Conservation (phyloP, 1,284 basidiomycete species). For the Veloboletus limbatus region DNA sequence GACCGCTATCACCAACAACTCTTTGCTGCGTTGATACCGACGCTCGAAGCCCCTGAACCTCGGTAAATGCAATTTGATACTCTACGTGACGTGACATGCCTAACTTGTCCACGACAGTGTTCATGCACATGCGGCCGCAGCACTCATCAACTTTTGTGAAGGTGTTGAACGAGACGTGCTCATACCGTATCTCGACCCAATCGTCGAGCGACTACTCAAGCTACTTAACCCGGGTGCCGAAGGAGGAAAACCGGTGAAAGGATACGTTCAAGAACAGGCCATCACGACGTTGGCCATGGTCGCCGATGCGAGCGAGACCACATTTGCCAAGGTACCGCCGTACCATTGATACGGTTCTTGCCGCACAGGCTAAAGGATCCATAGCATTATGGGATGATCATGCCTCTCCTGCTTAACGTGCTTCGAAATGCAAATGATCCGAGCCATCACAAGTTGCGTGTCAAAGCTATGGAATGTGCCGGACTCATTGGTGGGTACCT, state of each 20-base stretch:
- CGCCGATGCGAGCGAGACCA: slow-evolving; percentile 73
- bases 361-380: neutral
- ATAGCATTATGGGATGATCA: slow-evolving; percentile 73
- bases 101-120: slow-evolving; percentile 47
- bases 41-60: slow-evolving; percentile 73
- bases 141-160: slow-evolving; percentile 88
- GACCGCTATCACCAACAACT: slow-evolving; percentile 64
- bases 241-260: slow-evolving; percentile 37
- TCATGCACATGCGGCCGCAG: slow-evolving; percentile 79
- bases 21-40: slow-evolving; percentile 66
- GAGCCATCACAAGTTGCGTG: slow-evolving; percentile 64
- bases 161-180: slow-evolving; percentile 72
- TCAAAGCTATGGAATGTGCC: slow-evolving; percentile 85
- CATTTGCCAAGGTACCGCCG: slow-evolving; percentile 57
- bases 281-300: slow-evolving; percentile 84
- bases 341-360: neutral
- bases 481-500: slow-evolving; percentile 63
- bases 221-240: slow-evolving; percentile 53
- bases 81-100: neutral
- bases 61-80: slow-evolving; percentile 43
- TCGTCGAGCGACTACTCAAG: slow-evolving; percentile 68
- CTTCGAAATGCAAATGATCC: slow-evolving; percentile 64
- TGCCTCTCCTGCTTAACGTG: slow-evolving; percentile 73
- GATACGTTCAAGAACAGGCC: slow-evolving; percentile 81
- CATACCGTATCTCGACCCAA: slow-evolving; percentile 71